These are phyloP conservation scores for Venturia carpophila DNA, from an alignment of 2,329 filamentous ascomycete genomes.

Conservation along the genomic window DNA sequence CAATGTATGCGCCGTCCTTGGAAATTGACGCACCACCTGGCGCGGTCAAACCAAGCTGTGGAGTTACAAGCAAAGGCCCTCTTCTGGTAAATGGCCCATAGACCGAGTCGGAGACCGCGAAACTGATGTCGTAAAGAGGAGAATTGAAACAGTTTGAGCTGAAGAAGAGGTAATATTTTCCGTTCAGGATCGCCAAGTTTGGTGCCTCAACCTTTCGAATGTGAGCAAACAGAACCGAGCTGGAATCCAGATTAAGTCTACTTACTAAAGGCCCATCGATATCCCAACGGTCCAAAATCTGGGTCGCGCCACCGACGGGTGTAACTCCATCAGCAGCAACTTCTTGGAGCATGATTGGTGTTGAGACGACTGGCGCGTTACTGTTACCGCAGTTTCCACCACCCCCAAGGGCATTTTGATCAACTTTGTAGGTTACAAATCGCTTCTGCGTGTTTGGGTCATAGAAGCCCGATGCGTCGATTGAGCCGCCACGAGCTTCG, in stretches of 20 bases:
- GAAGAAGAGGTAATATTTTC: constrained; percentile 54
- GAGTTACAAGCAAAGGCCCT: constrained; percentile 18
- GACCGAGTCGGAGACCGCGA: constrained; percentile 40
- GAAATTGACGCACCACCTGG: constrained; percentile 20
- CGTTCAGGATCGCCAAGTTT: constrained; percentile 39
- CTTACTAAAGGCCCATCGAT: constrained; percentile 38
- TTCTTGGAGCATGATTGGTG: constrained; percentile 51
- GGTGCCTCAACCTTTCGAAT: constrained; percentile 48
- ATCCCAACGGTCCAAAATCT: constrained; percentile 40
- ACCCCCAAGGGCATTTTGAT: constrained; percentile 50
- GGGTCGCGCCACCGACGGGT: constrained; percentile 41
- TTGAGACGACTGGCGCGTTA: constrained; percentile 35
- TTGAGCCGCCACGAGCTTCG: constrained; percentile 45
- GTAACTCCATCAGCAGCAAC: constrained; percentile 46
- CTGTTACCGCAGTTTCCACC: constrained; percentile 42
- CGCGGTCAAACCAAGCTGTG: constrained; percentile 18
- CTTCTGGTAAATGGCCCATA: constrained; percentile 22
- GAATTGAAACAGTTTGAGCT: constrained; percentile 52
- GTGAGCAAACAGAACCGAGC: too few relatives aligned
- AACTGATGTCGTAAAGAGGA: constrained; percentile 51
- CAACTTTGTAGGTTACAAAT: constrained; percentile 59
- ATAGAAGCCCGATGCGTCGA: constrained; percentile 54
- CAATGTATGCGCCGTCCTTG: constrained; percentile 15
- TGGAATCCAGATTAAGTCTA: neutral
- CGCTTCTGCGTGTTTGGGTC: constrained; percentile 45